These are phyloP conservation scores for Triticum monococcum DNA, from an alignment of 176 grass and related monocot genomes.

Conservation along the genomic window DNA sequence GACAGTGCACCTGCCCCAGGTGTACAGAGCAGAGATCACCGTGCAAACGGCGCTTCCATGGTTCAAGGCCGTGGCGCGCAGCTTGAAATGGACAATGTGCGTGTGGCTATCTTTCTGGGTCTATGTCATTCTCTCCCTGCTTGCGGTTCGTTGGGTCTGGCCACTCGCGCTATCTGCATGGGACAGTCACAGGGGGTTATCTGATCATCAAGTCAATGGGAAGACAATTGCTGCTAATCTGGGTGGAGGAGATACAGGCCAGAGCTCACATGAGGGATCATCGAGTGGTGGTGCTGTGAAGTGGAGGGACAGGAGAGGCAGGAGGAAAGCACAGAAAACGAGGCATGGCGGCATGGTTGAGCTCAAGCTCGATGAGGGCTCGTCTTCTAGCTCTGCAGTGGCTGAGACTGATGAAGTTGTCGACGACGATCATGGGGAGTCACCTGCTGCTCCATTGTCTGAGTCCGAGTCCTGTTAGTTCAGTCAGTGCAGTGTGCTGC, in stretches of 20 bases:
- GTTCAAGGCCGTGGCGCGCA: conserved; percentile 8
- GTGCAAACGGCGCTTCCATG: conserved; percentile 35
- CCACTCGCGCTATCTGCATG: not conserved
- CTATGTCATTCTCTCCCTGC: not conserved
- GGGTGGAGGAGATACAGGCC: not conserved
- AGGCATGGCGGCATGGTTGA: not conserved
- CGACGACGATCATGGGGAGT: not conserved
- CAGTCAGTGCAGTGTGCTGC: not conserved
- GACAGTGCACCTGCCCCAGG: conserved; percentile 31
- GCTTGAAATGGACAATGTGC: conserved; percentile 34
- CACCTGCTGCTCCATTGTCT: not conserved
- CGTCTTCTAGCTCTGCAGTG: conserved; percentile 1
- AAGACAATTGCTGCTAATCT: not conserved
- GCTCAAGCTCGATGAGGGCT: not conserved
- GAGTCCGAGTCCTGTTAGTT: not conserved
- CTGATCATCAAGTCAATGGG: not conserved
- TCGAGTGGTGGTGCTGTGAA: not conserved
- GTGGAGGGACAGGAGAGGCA: conserved; percentile 33
- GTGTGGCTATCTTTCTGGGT: conserved; percentile 38
- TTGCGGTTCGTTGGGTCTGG: not conserved
- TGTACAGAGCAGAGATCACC: conserved; percentile 28
- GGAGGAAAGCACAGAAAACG: not conserved
- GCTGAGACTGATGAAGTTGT: not conserved
- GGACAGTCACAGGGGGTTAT: not conserved
- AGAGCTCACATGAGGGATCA: not conserved